These are phyloP conservation scores for Ophiostoma triangulosporum DNA, from an alignment of 2,329 filamentous ascomycete species.

Conservation along the genomic window DNA sequence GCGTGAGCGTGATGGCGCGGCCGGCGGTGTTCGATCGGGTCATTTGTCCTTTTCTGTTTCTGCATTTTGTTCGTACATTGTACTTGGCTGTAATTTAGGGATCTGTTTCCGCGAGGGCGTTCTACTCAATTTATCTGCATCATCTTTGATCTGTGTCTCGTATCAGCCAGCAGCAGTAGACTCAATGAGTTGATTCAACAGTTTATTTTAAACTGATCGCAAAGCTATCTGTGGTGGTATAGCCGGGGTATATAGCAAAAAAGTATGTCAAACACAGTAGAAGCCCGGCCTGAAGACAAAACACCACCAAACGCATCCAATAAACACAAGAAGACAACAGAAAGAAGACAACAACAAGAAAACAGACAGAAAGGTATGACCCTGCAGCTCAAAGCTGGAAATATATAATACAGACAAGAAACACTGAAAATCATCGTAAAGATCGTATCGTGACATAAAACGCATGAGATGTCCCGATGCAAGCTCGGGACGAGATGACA, in stretches of 20 bases:
- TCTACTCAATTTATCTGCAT: not conserved
- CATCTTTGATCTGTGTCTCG: not conserved
- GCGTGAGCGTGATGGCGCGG: not conserved
- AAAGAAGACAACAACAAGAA: not conserved
- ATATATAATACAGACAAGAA: not conserved
- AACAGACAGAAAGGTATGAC: not conserved
- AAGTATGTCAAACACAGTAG: not conserved
- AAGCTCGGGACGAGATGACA: not conserved
- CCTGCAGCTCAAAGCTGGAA: not conserved
- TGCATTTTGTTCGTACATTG: not conserved
- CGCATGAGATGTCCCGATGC: not conserved
- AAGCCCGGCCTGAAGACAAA: not conserved
- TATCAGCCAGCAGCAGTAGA: not conserved
- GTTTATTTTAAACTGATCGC: not conserved
- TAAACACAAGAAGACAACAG: not conserved
- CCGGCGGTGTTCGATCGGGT: not conserved
- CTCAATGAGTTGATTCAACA: not conserved
- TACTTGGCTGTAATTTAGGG: not conserved
- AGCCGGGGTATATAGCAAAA: slow-evolving; percentile 9
- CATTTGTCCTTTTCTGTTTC: not conserved
- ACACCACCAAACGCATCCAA: not conserved
- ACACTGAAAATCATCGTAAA: not conserved
- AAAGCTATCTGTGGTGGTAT: slow-evolving; percentile 1
- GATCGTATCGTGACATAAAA: not conserved
- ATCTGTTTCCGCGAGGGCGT: slow-evolving; percentile 4